Percentiles rank a stretch among this genome's conserved stretches.
phyloP scores from a whole-genome alignment of 2,329 filamentous ascomycete species.

The Fusarium miscanthi region DNA sequence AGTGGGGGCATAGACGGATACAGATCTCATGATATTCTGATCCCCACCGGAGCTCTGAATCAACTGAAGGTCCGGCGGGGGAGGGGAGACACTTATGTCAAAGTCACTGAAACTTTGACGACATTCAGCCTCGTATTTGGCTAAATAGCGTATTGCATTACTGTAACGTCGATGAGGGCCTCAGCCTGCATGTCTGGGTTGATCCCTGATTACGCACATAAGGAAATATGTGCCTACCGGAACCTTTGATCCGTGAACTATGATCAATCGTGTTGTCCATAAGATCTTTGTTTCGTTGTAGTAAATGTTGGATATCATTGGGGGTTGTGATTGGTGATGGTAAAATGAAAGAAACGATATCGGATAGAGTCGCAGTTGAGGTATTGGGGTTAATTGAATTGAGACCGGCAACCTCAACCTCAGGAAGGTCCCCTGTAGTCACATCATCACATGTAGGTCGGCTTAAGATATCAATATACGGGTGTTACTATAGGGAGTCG shows the following conservation, averaged over 20 bases:
- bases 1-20: background rate
- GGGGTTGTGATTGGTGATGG: background rate
- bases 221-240: background rate
- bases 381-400: background rate
- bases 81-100: background rate
- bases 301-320: background rate
- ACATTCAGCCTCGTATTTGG: background rate
- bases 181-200: background rate
- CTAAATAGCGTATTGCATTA: background rate
- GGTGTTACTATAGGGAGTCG: background rate
- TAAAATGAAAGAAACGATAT: background rate
- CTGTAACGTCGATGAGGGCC: background rate
- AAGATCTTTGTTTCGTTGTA: background rate
- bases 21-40: background rate
- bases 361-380: background rate
- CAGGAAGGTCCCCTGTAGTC: background rate
- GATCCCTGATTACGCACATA: background rate
- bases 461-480: background rate
- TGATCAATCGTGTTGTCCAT: background rate
- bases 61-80: slow-evolving; percentile 8
- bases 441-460: background rate
- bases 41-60: slow-evolving; percentile 5
- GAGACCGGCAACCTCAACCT: background rate
- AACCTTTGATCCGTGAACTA: background rate
- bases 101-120: background rate